These are phyloP conservation scores for Candida mesenterica DNA, from an alignment of 1,139 yeast genomes.

Conservation along the genomic window DNA sequence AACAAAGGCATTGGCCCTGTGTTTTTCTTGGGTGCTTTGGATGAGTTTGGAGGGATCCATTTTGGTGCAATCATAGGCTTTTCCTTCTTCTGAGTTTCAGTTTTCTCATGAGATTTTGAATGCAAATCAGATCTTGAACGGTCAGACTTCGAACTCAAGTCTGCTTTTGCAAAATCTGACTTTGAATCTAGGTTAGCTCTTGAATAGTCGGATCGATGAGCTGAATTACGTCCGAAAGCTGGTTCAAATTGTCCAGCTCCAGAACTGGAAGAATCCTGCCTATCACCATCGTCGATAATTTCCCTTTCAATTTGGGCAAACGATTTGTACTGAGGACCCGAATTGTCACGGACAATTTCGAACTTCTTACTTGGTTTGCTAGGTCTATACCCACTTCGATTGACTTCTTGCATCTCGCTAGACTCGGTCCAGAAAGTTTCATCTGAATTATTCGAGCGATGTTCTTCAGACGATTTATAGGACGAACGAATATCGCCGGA, in stretches of 20 bases:
- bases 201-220: background rate
- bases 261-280: background rate
- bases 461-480: too few species aligned
- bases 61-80: background rate
- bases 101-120: too few species aligned
- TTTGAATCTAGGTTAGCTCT: too few species aligned
- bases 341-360: slow-evolving; percentile 2
- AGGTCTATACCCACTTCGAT: background rate
- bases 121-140: too few species aligned
- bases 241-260: background rate
- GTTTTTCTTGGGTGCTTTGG: slow-evolving; percentile 6
- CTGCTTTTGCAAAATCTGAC: too few species aligned
- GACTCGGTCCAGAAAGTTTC: too few species aligned
- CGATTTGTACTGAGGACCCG: slow-evolving; percentile 13
- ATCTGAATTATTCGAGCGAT: too few species aligned
- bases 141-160: too few species aligned
- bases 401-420: background rate
- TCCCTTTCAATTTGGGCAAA: slow-evolving; percentile 23
- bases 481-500: too few species aligned
- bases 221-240: background rate
- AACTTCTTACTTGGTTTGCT: slow-evolving; percentile 6
- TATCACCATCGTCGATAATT: slow-evolving; percentile 13
- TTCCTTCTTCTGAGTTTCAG: background rate
- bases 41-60: slow-evolving; percentile 15
- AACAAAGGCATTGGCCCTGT: slow-evolving; percentile 14